Conservation (phyloP, 1,284 basidiomycete genomes). For the Puccinia hordei region DNA sequence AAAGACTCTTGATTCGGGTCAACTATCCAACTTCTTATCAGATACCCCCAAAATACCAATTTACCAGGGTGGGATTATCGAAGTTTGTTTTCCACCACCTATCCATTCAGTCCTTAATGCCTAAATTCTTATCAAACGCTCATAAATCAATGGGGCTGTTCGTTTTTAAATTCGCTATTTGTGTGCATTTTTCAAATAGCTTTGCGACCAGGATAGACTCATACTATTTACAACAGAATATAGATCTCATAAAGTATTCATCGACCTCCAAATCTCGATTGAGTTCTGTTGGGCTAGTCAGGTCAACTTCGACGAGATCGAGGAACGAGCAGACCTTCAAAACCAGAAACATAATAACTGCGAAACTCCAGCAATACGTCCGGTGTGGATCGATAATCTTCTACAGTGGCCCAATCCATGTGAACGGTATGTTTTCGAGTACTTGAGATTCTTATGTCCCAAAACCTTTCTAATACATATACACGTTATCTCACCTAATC, state of each 20-base stretch:
- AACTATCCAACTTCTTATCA: background rate
- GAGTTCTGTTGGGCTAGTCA: constrained; percentile 40
- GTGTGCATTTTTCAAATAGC: background rate
- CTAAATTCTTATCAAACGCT: background rate
- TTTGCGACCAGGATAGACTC: constrained; percentile 36
- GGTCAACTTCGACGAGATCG: background rate
- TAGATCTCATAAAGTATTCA: constrained; percentile 28
- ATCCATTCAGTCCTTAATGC: background rate
- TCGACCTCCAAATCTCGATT: constrained; percentile 34
- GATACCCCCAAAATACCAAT: constrained; percentile 38
- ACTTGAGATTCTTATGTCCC: background rate
- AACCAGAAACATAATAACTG: background rate
- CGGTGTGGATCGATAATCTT: constrained; percentile 28
- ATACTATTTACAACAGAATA: constrained; percentile 38
- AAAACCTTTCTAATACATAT: background rate
- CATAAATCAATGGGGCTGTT: background rate
- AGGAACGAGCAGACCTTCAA: background rate
- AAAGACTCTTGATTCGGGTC: background rate
- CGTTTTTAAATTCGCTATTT: background rate
- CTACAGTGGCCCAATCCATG: constrained; percentile 42
- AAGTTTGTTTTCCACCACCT: constrained; percentile 5
- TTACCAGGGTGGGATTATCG: constrained; percentile 29
- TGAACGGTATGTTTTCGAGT: constrained; percentile 22
- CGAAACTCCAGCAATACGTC: background rate
- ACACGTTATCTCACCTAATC: background rate